These are phyloP conservation scores for Bipolaris sorokiniana DNA, from an alignment of 2,329 filamentous ascomycete species.

Conservation along the genomic window DNA sequence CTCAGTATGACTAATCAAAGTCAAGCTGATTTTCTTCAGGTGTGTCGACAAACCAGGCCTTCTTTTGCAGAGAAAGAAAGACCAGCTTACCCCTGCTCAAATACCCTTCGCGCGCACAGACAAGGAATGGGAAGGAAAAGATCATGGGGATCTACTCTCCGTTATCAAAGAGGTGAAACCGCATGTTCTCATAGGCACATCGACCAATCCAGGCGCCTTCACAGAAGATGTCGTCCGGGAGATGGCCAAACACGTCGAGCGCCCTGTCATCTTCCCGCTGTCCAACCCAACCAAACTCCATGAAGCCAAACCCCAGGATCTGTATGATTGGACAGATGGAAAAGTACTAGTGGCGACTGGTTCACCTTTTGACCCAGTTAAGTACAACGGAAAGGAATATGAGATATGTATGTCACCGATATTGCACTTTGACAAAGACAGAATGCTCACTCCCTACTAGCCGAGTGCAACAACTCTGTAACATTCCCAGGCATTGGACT, in stretches of 20 bases:
- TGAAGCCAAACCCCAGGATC: slow-evolving; percentile 77
- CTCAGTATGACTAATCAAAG: no score
- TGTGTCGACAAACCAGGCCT: slow-evolving; percentile 83
- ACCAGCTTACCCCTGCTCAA: slow-evolving; percentile 71
- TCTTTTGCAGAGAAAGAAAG: slow-evolving; percentile 66
- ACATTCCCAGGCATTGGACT: slow-evolving; percentile 87
- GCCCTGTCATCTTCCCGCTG: slow-evolving; percentile 86
- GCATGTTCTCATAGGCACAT: slow-evolving; percentile 83
- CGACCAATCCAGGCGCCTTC: slow-evolving; percentile 77
- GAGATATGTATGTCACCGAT: slow-evolving; percentile 57
- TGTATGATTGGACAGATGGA: slow-evolving; percentile 79
- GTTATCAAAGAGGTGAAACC: slow-evolving; percentile 76
- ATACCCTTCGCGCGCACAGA: slow-evolving; percentile 68
- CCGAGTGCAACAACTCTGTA: slow-evolving; percentile 88
- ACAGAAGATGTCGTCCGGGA: slow-evolving; percentile 74
- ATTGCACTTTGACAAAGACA: not conserved
- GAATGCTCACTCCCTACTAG: slow-evolving; percentile 48
- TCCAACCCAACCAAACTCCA: slow-evolving; percentile 86
- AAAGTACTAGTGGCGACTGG: slow-evolving; percentile 82
- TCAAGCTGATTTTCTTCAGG: slow-evolving; percentile 54
- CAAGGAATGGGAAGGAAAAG: slow-evolving; percentile 65
- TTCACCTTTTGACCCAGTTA: slow-evolving; percentile 78
- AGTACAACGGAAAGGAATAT: slow-evolving; percentile 60
- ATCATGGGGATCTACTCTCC: slow-evolving; percentile 65
- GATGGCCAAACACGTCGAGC: slow-evolving; percentile 74